Evolutionary conservation across 2,329 filamentous ascomycete genomes (phyloP).

Genomic region (Claviceps cyperi): DNA sequence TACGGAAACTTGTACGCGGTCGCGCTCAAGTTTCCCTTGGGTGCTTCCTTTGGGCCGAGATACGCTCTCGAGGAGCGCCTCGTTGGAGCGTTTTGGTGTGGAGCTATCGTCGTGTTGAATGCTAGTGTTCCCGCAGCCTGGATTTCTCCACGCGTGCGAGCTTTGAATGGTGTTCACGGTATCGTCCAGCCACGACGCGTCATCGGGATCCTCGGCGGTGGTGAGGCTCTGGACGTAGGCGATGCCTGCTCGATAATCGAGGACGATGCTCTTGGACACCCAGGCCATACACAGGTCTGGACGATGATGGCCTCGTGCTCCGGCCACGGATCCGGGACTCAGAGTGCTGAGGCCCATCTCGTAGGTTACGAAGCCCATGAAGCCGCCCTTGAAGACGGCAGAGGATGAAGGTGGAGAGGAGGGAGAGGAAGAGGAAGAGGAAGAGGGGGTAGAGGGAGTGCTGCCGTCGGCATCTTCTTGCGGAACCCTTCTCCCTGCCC

Average conservation of each 20-base stretch:
- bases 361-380: conserved; percentile 75
- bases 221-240: conserved; percentile 45
- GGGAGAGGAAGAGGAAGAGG: too few species aligned
- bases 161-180: conserved; percentile 16
- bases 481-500: conserved; percentile 15
- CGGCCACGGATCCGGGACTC: conserved; percentile 15
- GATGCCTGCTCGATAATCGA: conserved; percentile 52
- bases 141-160: conserved; percentile 19
- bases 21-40: neutral
- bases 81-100: conserved; percentile 7
- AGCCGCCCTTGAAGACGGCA: conserved; percentile 62
- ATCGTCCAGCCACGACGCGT: conserved; percentile 17
- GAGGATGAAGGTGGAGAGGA: neutral
- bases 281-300: conserved; percentile 67
- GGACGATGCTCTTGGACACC: conserved; percentile 60
- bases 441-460: too few species aligned
- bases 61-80: conserved; percentile 6
- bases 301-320: conserved; percentile 23
- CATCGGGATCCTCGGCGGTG: conserved; percentile 12
- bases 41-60: neutral
- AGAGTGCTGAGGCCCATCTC: conserved; percentile 52
- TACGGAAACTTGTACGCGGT: conserved; percentile 17
- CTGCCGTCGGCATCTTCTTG: neutral
- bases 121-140: neutral
- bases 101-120: neutral